These are phyloP conservation scores for Globisporangium heterothallicum DNA, from an alignment of 352 stramenopile species.

Conservation along the genomic window DNA sequence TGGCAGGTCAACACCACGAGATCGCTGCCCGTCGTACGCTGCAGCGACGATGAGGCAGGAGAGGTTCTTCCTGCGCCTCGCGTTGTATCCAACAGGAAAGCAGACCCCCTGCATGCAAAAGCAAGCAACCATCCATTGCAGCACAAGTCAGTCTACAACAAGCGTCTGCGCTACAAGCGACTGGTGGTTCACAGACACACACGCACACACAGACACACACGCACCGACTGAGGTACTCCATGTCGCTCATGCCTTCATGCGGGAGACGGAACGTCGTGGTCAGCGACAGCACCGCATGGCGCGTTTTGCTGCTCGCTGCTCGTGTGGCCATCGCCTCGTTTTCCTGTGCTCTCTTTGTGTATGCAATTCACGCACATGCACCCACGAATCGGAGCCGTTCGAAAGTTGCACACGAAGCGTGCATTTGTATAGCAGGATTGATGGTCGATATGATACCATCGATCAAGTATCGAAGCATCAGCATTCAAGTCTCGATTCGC, in stretches of 20 bases:
- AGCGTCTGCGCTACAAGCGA: too few relatives aligned
- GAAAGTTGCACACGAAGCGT: too few relatives aligned
- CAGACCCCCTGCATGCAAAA: constrained; percentile 42
- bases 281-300: constrained; percentile 58
- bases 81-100: constrained; percentile 40
- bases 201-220: neutral
- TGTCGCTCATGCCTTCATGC: constrained; percentile 64
- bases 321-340: too few relatives aligned
- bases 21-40: neutral
- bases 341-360: too few relatives aligned
- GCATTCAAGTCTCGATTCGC: too few relatives aligned
- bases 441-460: too few relatives aligned
- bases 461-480: too few relatives aligned
- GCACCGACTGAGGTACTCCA: constrained; percentile 76
- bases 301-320: constrained; percentile 6
- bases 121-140: neutral
- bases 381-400: too few relatives aligned
- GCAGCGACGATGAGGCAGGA: neutral
- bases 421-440: too few relatives aligned
- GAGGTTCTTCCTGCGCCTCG: neutral
- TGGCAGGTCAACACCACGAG: constrained; percentile 63
- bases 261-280: constrained; percentile 76
- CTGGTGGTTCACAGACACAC: constrained; percentile 2
- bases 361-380: too few relatives aligned
- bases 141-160: too few relatives aligned